Evolutionary conservation across 495 filamentous ascomycete species (phyloP).

Genomic region (Talaromyces trachyspermus): DNA sequence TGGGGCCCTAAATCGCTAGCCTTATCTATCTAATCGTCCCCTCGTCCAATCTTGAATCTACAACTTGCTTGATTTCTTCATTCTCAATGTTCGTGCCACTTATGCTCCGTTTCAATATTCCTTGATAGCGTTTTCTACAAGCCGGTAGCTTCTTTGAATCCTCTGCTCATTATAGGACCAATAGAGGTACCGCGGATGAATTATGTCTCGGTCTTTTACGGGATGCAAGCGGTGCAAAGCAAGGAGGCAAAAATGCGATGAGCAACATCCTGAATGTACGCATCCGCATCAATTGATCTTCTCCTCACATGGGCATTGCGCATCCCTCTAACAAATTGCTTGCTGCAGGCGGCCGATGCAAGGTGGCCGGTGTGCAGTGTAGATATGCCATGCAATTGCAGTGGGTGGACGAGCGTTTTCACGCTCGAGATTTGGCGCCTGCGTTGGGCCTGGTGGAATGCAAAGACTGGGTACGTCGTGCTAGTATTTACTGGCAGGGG

Average conservation of each 20-base stretch:
- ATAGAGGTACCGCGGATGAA: too few species aligned
- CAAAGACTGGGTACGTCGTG: slow-evolving; percentile 32
- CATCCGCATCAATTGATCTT: too few species aligned
- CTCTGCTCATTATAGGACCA: too few species aligned
- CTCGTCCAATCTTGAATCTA: too few species aligned
- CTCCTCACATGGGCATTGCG: too few species aligned
- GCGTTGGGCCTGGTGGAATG: slow-evolving; percentile 36
- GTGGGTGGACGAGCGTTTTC: slow-evolving; percentile 36
- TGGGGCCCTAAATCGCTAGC: too few species aligned
- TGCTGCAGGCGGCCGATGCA: slow-evolving; percentile 10
- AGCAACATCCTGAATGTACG: slow-evolving; percentile 11
- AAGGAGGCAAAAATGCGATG: slow-evolving; percentile 14
- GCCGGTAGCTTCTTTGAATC: too few species aligned
- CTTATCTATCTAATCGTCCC: too few species aligned
- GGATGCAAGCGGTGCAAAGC: slow-evolving; percentile 14
- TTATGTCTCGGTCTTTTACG: slow-evolving; percentile 41
- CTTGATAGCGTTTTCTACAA: too few species aligned
- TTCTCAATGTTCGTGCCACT: too few species aligned
- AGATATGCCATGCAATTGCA: slow-evolving; percentile 34
- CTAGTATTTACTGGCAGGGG: background rate
- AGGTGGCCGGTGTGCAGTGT: slow-evolving; percentile 26
- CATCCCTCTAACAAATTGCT: background rate
- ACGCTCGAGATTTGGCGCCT: slow-evolving; percentile 40
- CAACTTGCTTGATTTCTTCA: too few species aligned
- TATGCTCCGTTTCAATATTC: too few species aligned